These are phyloP conservation scores for Eleusine indica DNA, from an alignment of 176 grass and related monocot species.

Conservation along the genomic window DNA sequence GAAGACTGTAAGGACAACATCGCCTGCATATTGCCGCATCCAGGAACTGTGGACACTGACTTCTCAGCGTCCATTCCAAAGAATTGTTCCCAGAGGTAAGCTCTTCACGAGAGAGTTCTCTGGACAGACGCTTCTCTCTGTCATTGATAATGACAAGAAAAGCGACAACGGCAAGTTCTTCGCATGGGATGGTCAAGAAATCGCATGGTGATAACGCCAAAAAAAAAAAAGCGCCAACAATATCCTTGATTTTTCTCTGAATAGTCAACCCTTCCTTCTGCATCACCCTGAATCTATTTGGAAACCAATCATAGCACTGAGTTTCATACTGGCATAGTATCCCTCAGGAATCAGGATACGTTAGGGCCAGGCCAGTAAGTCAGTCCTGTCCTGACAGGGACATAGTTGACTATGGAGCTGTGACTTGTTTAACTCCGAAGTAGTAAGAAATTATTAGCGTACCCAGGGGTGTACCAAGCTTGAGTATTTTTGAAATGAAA, in stretches of 20 bases:
- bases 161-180: slow-evolving; percentile 90
- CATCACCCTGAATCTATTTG: neutral
- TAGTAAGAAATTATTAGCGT: too few relatives aligned
- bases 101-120: slow-evolving; percentile 80
- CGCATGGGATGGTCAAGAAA: slow-evolving; percentile 86
- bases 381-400: neutral
- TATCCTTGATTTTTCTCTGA: neutral
- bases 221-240: neutral
- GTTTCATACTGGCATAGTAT: neutral
- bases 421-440: neutral
- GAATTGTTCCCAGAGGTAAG: slow-evolving; percentile 69
- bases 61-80: slow-evolving; percentile 76
- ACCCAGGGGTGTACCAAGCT: too few relatives aligned
- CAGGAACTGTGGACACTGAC: slow-evolving; percentile 86
- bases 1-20: slow-evolving; percentile 76
- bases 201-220: slow-evolving; percentile 39
- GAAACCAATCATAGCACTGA: neutral
- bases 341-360: neutral
- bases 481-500: too few relatives aligned
- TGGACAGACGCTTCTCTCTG: slow-evolving; percentile 64
- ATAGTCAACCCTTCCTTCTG: neutral
- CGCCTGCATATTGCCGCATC: slow-evolving; percentile 81
- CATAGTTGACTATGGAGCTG: neutral
- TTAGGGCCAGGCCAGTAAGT: neutral
- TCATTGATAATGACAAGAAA: slow-evolving; percentile 66